Conservation (phyloP, 2,329 filamentous ascomycete species). For the Colletotrichum melonis region DNA sequence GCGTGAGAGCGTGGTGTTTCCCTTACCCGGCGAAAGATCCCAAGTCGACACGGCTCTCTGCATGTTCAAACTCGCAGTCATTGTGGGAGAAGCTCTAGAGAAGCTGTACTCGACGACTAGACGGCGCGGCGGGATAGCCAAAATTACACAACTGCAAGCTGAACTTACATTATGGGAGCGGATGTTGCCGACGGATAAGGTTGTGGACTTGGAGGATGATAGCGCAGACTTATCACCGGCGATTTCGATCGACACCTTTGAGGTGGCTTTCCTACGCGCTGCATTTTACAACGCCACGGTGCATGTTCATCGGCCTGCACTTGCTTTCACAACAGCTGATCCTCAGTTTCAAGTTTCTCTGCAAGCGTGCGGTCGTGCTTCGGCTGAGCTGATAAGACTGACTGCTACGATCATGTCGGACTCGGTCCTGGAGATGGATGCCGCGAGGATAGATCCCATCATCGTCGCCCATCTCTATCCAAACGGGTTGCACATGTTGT, state of each 20-base stretch:
- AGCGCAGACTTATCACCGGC: background rate
- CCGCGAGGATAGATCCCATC: conserved; percentile 5
- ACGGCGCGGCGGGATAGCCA: conserved; percentile 40
- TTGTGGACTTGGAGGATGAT: conserved; percentile 23
- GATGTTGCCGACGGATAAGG: conserved; percentile 6
- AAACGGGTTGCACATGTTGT: conserved; percentile 41
- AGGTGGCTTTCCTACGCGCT: conserved; percentile 33
- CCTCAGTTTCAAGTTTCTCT: conserved; percentile 38
- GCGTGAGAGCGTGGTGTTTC: conserved; percentile 39
- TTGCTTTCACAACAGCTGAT: conserved; percentile 39
- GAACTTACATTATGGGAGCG: conserved; percentile 41
- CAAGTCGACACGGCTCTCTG: conserved; percentile 41
- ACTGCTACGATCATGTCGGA: background rate
- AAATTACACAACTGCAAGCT: conserved; percentile 39
- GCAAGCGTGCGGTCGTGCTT: conserved; percentile 35
- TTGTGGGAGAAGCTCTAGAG: conserved; percentile 39
- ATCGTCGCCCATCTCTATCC: conserved; percentile 38
- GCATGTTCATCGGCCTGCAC: conserved; percentile 40
- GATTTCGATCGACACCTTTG: background rate
- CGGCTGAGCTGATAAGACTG: conserved; percentile 20
- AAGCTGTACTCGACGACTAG: conserved; percentile 41
- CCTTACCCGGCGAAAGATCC: conserved; percentile 40
- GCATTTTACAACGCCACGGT: conserved; percentile 38
- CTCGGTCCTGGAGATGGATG: background rate
- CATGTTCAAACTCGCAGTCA: conserved; percentile 41